A percentile compares a stretch with the other conserved stretches of the same genome.
phyloP scores from a whole-genome alignment of 2,329 filamentous ascomycete species.

The Proliferodiscus dingleyae region DNA sequence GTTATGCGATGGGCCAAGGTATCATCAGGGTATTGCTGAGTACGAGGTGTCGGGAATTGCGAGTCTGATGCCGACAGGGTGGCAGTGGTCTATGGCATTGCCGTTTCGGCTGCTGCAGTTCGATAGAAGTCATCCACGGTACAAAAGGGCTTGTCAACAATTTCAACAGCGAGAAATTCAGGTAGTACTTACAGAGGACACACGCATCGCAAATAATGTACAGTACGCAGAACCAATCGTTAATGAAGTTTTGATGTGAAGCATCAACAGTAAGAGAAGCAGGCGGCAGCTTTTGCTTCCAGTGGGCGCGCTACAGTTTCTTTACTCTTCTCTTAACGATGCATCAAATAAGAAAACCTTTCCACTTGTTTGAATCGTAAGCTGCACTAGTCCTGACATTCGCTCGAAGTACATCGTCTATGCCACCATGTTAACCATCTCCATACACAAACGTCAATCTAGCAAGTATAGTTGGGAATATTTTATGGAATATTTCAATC shows the following conservation, averaged over 20 bases:
- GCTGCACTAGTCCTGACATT: background rate
- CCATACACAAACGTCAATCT: background rate
- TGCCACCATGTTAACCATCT: background rate
- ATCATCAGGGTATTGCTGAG: slow-evolving; percentile 1
- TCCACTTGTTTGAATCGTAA: background rate
- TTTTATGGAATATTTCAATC: background rate
- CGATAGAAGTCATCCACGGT: slow-evolving; percentile 1
- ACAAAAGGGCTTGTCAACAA: background rate
- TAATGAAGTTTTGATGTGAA: background rate
- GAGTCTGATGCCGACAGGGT: background rate
- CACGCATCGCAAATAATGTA: background rate
- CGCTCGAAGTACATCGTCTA: slow-evolving; percentile 1
- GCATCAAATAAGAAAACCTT: too few species aligned
- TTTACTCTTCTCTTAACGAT: background rate
- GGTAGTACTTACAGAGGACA: background rate
- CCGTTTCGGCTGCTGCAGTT: background rate
- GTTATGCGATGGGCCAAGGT: background rate
- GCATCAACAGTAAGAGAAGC: background rate
- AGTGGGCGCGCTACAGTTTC: background rate
- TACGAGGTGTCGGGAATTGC: background rate
- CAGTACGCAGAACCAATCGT: background rate
- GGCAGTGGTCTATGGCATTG: background rate
- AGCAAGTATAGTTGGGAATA: background rate
- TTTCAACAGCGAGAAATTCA: background rate
- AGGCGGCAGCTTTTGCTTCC: background rate